Evolutionary conservation across 495 filamentous ascomycete species (phyloP), one percentile per base, ranked within the genome.

Genomic region (Glarea lozoyensis): DNA sequence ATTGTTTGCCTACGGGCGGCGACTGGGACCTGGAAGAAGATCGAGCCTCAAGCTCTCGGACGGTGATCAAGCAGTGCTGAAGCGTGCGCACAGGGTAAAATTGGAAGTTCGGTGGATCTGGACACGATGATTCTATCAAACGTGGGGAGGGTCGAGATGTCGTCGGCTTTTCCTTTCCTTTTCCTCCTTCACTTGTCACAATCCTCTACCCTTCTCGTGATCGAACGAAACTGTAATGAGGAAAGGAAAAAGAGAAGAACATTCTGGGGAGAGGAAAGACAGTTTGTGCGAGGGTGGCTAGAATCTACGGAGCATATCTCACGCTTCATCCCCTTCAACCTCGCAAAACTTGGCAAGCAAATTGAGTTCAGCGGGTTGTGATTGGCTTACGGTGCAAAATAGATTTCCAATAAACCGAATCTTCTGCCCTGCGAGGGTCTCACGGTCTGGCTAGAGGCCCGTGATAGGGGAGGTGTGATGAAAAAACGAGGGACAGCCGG

Each of bases 41-140:
- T 20, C 36, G 48, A 55, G 48, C 52, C 25, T 53, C 50, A 38
- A 53, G 50, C 52, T 48, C 52, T 40, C 5, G 21, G 47, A 17
- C 44, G 52, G n/a, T 20, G 35, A 55, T 55, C 47, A 55, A 45
- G 47, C 52, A 51, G 44, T 19, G 36, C 21, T 51, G 43, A 50
- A 51, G 52, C 47, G 40, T 10, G 27, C 27, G 9, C 22, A 20
- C 23, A 42, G 10, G 32, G 38, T 35, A 31, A 21, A 21, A 37
- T 20, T 10, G 32, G 10, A 20, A 21, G 7, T 37, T 19, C 35
- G 35, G 15, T n/a, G n/a, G n/a, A n/a, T n/a, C n/a, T n/a, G n/a
- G n/a, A n/a, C n/a, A n/a, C n/a, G n/a, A n/a, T n/a, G n/a, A n/a
- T n/a, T n/a, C n/a, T n/a, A n/a, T n/a, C n/a, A 9, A 19, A 16